A percentile compares a stretch with the other conserved stretches of the same genome.
phyloP scores from a whole-genome alignment of 345 rosid genomes.

The Gossypium herbaceum region DNA sequence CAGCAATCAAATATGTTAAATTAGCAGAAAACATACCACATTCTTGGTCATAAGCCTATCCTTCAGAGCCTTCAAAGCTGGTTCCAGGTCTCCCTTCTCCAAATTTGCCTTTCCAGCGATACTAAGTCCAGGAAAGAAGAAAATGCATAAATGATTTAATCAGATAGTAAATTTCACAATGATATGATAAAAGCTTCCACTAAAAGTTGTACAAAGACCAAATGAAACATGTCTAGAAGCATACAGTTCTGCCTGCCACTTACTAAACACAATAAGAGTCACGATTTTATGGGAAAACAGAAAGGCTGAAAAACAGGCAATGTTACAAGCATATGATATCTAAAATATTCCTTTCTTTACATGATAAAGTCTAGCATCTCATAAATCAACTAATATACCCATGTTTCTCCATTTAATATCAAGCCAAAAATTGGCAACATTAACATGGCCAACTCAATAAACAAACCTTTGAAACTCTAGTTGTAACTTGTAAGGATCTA shows the following conservation, averaged over 20 bases:
- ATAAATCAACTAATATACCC: not conserved
- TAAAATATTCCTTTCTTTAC: not conserved
- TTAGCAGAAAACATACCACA: conserved; percentile 59
- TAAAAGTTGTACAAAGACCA: not conserved
- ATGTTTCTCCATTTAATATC: not conserved
- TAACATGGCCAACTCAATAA: not conserved
- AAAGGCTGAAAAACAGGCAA: not conserved
- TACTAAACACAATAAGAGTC: not conserved
- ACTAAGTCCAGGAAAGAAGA: conserved; percentile 39
- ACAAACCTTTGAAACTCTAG: not conserved
- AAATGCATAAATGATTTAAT: not conserved
- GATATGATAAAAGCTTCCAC: not conserved
- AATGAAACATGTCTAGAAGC: not conserved
- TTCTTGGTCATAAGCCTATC: conserved; percentile 99
- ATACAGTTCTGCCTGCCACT: not conserved
- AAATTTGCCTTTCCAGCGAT: conserved; percentile 96
- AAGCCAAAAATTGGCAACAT: not conserved
- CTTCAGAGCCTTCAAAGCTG: conserved; percentile 90
- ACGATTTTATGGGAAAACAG: not conserved
- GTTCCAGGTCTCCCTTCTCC: conserved; percentile 88
- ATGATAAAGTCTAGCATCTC: not conserved
- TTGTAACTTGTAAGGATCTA: not conserved
- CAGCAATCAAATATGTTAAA: not conserved
- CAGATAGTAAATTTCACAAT: not conserved
- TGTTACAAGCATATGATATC: not conserved